Percentiles rank a stretch among this genome's conserved stretches.
Evolutionary conservation across 192 early-diverging fungal genomes (phyloP).

Genomic region (Linderina pennispora): DNA sequence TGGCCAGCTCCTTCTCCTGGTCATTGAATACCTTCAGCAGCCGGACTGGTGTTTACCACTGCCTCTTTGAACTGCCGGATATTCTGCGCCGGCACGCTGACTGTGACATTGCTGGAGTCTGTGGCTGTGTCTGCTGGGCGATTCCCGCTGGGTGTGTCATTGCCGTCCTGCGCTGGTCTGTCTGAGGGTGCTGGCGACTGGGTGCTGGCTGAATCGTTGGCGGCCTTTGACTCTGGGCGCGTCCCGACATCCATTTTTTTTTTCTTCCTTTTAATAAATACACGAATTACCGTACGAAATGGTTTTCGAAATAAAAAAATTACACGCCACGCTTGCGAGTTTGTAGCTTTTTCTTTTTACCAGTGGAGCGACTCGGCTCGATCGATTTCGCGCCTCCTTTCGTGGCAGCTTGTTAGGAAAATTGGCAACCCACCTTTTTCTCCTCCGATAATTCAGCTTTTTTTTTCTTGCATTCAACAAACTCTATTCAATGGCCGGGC

Average conservation of each 20-base stretch:
- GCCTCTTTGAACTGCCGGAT: slow-evolving; percentile 43
- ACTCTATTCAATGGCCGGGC: slow-evolving; percentile 7
- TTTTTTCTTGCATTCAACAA: not conserved
- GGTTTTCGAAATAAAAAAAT: no score
- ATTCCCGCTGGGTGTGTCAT: not conserved
- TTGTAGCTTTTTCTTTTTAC: no score
- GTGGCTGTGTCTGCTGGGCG: not conserved
- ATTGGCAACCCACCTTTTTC: no score
- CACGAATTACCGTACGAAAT: no score
- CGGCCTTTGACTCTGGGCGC: slow-evolving; percentile 21
- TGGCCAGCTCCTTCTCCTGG: slow-evolving; percentile 42
- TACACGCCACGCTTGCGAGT: no score
- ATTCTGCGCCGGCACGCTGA: slow-evolving; percentile 35
- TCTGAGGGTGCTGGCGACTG: not conserved
- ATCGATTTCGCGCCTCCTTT: no score
- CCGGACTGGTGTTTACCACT: slow-evolving; percentile 43
- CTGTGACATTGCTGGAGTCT: not conserved
- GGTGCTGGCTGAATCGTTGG: slow-evolving; percentile 9
- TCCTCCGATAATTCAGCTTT: not conserved
- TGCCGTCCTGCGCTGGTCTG: not conserved
- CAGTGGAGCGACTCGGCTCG: no score
- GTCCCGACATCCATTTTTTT: slow-evolving; percentile 29
- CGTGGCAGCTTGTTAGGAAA: no score
- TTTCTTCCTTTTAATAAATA: not conserved
- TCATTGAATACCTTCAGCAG: slow-evolving; percentile 41